Evolutionary conservation across 108 stramenopile genomes (phyloP), one percentile per base, ranked within the genome.

Genomic region (Fragilaria crotonensis): DNA sequence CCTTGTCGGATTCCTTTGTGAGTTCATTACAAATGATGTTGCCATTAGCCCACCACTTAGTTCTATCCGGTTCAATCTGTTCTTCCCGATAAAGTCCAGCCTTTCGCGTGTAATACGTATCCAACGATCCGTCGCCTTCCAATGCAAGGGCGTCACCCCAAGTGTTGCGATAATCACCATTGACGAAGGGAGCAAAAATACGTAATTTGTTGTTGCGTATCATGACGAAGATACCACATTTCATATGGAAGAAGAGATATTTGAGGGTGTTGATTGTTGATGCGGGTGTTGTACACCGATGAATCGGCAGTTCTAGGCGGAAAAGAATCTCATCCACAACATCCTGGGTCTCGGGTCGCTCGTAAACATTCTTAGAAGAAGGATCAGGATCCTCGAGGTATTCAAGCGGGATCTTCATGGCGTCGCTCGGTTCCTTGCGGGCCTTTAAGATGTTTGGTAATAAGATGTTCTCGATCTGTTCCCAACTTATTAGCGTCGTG

Each of bases 1-100:
- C 72, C 29, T 68, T 74, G 60, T 89, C 78, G 59, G 79, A 78
- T 3, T 85, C 77, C 25, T 75, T 66, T 45, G 76, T 80, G 64
- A 96, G 73, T 73, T 97, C 97, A 70, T 98, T 98, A 71, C 97
- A 98, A 60, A 99, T 98, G 71, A 99, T 98, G 61, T 99, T 99
- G 3, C 99, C 99, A 68, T 99, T 99, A 28, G 99, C 99, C 99
- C 99, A 99, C 99, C 99, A 99, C 52, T 92, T 86, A 58, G 55
- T 69, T 62, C 77, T 75, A 53, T 96, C 95, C 9, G 74, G 62
- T 52, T 94, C 93, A 19, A 98, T 78, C 46, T 95, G 85, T 70
- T 97, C 96, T 64, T 90, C 72, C n/a, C 96, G 88, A 64, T 84
- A 91, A 52, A 76, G 44, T 18, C 82, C 89, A 25, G 66, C 69